These are phyloP conservation scores for Fusarium bactridioides DNA, from an alignment of 2,329 filamentous ascomycete genomes.

Conservation along the genomic window DNA sequence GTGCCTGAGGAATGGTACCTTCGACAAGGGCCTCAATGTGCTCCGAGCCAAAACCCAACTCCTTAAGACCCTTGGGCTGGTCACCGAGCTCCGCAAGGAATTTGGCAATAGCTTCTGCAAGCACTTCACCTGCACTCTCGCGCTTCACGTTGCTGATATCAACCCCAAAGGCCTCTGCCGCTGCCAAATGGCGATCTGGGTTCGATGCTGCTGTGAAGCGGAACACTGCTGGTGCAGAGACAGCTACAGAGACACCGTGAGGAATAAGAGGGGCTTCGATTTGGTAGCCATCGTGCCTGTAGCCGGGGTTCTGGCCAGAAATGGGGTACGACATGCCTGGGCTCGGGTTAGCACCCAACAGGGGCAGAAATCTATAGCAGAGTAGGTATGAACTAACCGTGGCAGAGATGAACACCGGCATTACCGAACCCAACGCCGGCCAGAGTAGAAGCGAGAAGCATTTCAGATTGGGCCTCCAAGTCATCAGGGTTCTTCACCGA, in stretches of 20 bases:
- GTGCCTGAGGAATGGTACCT: constrained; percentile 89
- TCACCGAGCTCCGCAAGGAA: constrained; percentile 88
- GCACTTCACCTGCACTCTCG: constrained; percentile 87
- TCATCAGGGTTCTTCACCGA: constrained; percentile 90
- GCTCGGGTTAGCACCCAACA: constrained; percentile 10
- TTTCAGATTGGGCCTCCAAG: constrained; percentile 89
- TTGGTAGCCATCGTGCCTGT: constrained; percentile 87
- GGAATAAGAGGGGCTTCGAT: constrained; percentile 84
- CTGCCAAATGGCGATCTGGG: constrained; percentile 87
- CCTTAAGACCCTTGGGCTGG: constrained; percentile 86
- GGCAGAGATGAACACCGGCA: constrained; percentile 86
- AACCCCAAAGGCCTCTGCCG: constrained; percentile 89
- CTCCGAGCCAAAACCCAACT: constrained; percentile 77
- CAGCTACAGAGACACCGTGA: constrained; percentile 93
- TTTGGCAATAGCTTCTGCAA: constrained; percentile 80
- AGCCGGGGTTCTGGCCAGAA: constrained; percentile 89
- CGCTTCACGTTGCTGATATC: constrained; percentile 87
- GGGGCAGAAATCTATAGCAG: neutral
- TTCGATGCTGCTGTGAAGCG: constrained; percentile 91
- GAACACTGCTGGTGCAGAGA: constrained; percentile 93
- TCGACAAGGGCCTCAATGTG: constrained; percentile 88
- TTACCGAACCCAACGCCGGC: constrained; percentile 98
- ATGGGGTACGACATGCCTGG: constrained; percentile 96
- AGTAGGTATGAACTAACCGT: constrained; percentile 53
- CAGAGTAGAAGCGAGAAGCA: constrained; percentile 92